These are phyloP conservation scores for Staphylotrichum longicolle DNA, from an alignment of 495 filamentous ascomycete genomes.

Conservation along the genomic window DNA sequence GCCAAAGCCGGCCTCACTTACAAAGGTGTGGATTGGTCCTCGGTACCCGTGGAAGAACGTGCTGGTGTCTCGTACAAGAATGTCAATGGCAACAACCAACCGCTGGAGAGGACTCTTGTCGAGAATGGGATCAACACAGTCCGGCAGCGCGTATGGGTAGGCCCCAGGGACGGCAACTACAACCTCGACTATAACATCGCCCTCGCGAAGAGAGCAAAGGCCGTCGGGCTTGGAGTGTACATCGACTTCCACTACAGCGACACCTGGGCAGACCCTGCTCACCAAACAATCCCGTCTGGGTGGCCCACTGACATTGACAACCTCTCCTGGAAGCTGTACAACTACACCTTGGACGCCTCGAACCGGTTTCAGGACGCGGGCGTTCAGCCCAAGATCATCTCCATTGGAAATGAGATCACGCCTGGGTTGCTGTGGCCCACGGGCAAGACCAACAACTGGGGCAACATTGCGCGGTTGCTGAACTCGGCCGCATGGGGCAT, in stretches of 20 bases:
- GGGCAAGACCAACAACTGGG: constrained; percentile 50
- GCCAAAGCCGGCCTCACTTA: constrained; percentile 53
- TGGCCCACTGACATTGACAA: constrained; percentile 60
- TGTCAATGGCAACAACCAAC: constrained; percentile 47
- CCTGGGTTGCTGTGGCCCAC: constrained; percentile 63
- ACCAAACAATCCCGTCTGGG: constrained; percentile 55
- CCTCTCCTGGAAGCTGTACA: constrained; percentile 61
- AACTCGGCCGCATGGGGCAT: constrained; percentile 62
- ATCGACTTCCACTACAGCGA: constrained; percentile 71
- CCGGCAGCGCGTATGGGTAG: constrained; percentile 72
- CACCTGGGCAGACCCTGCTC: constrained; percentile 54
- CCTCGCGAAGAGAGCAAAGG: constrained; percentile 62
- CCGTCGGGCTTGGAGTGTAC: constrained; percentile 62
- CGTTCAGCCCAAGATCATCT: constrained; percentile 59
- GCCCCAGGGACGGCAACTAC: constrained; percentile 62
- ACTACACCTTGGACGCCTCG: constrained; percentile 60
- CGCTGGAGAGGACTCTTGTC: constrained; percentile 62
- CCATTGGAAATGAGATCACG: constrained; percentile 69
- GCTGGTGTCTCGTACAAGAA: constrained; percentile 60
- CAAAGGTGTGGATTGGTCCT: constrained; percentile 73
- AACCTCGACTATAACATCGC: constrained; percentile 67
- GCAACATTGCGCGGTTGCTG: constrained; percentile 59
- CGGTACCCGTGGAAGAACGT: constrained; percentile 62
- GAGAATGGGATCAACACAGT: constrained; percentile 67
- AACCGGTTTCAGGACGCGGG: constrained; percentile 57